A percentile compares a stretch with the other conserved stretches of the same genome.
Evolutionary conservation across 1,139 yeast species (phyloP).

Genomic region (Pichia sp.): DNA sequence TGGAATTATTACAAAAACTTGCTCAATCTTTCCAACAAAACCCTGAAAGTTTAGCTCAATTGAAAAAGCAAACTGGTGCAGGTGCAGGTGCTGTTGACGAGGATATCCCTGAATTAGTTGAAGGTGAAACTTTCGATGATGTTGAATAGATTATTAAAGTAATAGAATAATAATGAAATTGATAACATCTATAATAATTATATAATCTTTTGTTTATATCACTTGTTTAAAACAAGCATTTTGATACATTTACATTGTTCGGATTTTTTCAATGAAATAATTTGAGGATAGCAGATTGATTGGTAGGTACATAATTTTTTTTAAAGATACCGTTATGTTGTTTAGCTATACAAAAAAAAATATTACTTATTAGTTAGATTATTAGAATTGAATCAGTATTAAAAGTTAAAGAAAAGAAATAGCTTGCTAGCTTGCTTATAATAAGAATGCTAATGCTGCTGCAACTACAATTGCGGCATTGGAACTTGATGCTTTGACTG

Average conservation of each 20-base stretch:
- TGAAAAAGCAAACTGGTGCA: slow-evolving; percentile 41
- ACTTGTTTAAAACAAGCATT: no score
- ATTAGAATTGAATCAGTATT: no score
- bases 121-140: slow-evolving; percentile 84
- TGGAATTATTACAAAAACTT: slow-evolving; percentile 80
- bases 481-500: slow-evolving; percentile 1
- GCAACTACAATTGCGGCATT: slow-evolving; percentile 3
- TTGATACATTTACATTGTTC: no score
- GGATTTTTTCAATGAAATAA: no score
- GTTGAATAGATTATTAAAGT: slow-evolving; percentile 19
- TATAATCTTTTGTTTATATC: no score
- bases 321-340: background rate
- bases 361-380: background rate
- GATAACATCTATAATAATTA: no score
- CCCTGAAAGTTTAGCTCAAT: slow-evolving; percentile 33
- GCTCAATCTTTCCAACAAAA: slow-evolving; percentile 76
- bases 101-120: slow-evolving; percentile 90
- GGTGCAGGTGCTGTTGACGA: slow-evolving; percentile 37
- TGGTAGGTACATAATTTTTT: no score
- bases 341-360: background rate
- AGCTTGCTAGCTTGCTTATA: background rate
- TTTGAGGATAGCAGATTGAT: no score
- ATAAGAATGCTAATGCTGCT: slow-evolving; percentile 6
- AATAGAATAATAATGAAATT: no score
- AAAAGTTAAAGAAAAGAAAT: no score